phyloP scores from a whole-genome alignment of 129 eudicot genomes.

The Daucus carota region DNA sequence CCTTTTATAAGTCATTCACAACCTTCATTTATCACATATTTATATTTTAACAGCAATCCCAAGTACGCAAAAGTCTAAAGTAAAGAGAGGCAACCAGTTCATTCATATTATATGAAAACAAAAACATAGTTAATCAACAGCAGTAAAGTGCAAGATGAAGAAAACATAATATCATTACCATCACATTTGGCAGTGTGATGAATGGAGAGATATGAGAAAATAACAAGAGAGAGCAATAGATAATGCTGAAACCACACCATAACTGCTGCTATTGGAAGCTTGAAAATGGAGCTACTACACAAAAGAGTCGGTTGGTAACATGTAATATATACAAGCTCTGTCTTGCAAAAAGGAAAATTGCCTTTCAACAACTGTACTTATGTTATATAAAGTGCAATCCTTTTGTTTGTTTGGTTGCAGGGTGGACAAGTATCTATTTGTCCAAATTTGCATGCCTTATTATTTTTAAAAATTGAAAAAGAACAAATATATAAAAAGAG shows the following conservation, averaged over 20 bases:
- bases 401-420: no score
- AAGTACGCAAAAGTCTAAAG: neutral
- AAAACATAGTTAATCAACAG: neutral
- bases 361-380: no score
- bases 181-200: slow-evolving; percentile 41
- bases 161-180: slow-evolving; percentile 27
- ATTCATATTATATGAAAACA: neutral
- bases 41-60: neutral
- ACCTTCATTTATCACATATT: neutral
- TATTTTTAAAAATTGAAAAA: no score
- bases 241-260: slow-evolving; percentile 41
- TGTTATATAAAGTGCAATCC: no score
- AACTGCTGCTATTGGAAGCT: neutral
- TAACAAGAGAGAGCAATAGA: slow-evolving; percentile 37
- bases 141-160: neutral
- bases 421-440: no score
- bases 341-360: neutral
- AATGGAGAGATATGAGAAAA: slow-evolving; percentile 36
- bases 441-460: no score
- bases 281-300: neutral
- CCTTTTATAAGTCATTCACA: neutral
- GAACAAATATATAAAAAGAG: no score
- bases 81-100: neutral
- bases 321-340: neutral
- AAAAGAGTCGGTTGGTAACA: neutral